These are phyloP conservation scores for Rhinocladiella mackenziei DNA, from an alignment of 2,329 filamentous ascomycete genomes.

Conservation along the genomic window DNA sequence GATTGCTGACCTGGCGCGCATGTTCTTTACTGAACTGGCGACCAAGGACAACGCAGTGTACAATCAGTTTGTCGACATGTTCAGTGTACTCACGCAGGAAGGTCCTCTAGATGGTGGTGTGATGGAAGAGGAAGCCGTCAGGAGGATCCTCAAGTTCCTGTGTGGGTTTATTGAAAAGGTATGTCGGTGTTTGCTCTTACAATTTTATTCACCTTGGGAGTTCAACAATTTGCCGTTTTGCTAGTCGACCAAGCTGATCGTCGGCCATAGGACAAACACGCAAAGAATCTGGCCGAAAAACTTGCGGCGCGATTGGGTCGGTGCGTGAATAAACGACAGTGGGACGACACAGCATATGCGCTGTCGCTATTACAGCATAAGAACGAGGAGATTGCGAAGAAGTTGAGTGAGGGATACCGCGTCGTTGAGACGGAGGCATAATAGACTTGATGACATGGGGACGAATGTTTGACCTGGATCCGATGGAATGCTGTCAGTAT, in stretches of 20 bases:
- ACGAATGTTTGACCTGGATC: too few relatives aligned
- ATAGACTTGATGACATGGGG: too few relatives aligned
- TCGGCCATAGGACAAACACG: conserved; percentile 77
- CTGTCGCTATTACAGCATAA: conserved; percentile 79
- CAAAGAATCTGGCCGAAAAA: conserved; percentile 89
- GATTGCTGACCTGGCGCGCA: conserved; percentile 86
- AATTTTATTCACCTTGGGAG: too few relatives aligned
- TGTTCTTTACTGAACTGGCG: conserved; percentile 98
- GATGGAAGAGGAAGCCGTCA: conserved; percentile 74
- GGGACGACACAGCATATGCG: conserved; percentile 95
- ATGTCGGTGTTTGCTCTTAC: too few relatives aligned
- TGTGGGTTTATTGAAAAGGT: conserved; percentile 98
- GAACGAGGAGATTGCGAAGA: conserved; percentile 44
- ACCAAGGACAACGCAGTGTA: conserved; percentile 99
- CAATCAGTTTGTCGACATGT: conserved; percentile 99
- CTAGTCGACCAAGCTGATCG: conserved; percentile 1
- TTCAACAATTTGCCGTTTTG: not conserved
- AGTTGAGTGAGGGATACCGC: conserved; percentile 48
- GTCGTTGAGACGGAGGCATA: conserved; percentile 61
- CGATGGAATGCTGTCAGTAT: too few relatives aligned
- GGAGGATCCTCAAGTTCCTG: conserved; percentile 83
- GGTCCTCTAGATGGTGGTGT: conserved; percentile 51
- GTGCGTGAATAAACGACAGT: conserved; percentile 90
- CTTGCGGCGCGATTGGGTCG: conserved; percentile 77
- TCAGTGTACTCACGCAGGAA: conserved; percentile 83